A percentile compares a stretch with the other conserved stretches of the same genome.
These are phyloP conservation scores for Plantago rigida DNA, from an alignment of 305 asterid species.

Conservation along the genomic window DNA sequence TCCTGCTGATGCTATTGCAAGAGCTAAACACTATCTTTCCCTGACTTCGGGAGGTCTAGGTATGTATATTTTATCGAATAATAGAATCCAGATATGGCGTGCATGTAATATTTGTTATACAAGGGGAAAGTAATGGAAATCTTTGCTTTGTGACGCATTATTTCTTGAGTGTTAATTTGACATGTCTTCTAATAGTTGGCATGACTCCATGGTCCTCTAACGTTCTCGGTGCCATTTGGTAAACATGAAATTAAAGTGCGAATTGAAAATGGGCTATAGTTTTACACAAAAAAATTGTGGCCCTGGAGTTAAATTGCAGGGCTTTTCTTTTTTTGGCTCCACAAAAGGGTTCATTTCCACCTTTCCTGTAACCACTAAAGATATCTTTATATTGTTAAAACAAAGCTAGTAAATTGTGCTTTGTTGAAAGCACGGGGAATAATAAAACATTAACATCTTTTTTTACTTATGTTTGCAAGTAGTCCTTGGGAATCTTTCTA, in stretches of 20 bases:
- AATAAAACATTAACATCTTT: constrained; percentile 14
- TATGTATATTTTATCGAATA: constrained; percentile 23
- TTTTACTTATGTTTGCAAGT: background rate
- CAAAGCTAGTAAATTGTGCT: background rate
- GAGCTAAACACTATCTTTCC: constrained; percentile 76
- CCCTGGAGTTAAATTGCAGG: no score
- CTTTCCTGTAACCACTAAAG: no score
- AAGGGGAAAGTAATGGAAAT: background rate
- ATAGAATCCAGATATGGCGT: background rate
- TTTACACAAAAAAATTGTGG: no score
- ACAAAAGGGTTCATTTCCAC: no score
- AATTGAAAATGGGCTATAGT: no score
- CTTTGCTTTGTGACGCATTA: background rate
- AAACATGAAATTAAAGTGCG: no score
- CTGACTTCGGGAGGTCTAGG: constrained; percentile 90
- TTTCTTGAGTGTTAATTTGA: no score
- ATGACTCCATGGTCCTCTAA: no score
- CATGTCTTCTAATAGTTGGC: no score
- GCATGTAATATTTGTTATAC: background rate
- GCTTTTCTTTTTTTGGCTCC: no score
- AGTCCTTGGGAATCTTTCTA: background rate
- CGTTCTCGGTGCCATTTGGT: no score
- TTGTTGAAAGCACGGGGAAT: background rate
- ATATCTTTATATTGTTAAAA: no score
- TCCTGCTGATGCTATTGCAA: constrained; percentile 96